Base-by-base conservation (phyloP, 2,329 filamentous ascomycete genomes). In the Alternaria atra region DNA sequence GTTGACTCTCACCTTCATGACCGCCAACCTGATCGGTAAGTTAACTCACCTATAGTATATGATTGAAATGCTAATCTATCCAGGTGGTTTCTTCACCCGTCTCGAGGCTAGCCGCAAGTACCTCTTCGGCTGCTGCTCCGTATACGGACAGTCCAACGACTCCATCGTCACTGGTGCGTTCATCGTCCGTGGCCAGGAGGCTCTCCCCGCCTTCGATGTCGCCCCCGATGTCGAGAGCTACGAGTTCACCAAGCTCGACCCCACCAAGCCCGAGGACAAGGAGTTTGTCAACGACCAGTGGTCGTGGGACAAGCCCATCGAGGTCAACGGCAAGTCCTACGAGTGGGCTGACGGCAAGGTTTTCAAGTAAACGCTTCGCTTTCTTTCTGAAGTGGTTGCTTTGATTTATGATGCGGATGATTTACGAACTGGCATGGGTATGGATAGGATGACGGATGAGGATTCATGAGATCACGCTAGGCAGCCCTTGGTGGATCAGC, bases 21-120 rank as follows among this genome's bases (percentile, higher is more conserved):
- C 93, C 74, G 92, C 91, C 87, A 99, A 99, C 89, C 86, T 98
- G 82, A 94, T 99, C 80, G 94, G 87, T 84, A 78, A 72, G 82
- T 74, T 29, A n/a, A 30, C 15, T 10, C n/a, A 44, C 35, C 55
- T 20, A 9, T 17, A 5, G 20, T 37, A 4, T 35, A 12, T 9
- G 17, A 29, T 17, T 52, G 13, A 8, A 52, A 39, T 55, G 54
- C 67, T 75, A 68, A 71, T 63, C 34, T 20, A 7, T 13, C 12
- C 6, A 85, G 84, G 92, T 83, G 95, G 95, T 81, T 97, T 99
- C 89, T 97, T 97, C 85, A 88, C 89, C 81, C 95, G 95, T 87
- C 92, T 99, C 63, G 95, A 99, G 88, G 95, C 80, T 68, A 97
- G 93, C 79, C 94, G 95, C 86, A 99, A 99, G 90, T 97, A 93